Conservation (phyloP, 768 basidiomycete species). For the Paxillus involutus region DNA sequence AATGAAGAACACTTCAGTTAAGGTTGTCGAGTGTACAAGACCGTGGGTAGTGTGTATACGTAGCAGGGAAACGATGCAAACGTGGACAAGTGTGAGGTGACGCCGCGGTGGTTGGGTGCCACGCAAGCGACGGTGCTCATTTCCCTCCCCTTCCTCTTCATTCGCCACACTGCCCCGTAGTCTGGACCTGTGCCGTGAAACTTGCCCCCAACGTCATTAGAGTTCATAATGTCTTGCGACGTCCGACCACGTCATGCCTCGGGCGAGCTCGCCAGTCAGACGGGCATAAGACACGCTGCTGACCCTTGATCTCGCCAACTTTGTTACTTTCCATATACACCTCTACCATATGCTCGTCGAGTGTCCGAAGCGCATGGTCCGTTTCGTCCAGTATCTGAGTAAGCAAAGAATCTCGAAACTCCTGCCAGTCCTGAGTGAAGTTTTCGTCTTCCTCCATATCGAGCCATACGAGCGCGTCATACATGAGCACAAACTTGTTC, state of each 20-base stretch:
- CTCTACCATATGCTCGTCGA: not conserved
- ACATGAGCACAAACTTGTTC: conserved; percentile 10
- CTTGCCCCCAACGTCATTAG: not conserved
- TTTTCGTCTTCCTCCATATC: not conserved
- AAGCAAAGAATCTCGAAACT: not conserved
- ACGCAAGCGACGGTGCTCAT: not conserved
- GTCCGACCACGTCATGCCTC: not conserved
- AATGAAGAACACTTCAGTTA: not conserved
- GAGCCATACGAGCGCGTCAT: conserved; percentile 22
- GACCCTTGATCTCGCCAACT: not conserved
- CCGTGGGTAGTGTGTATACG: no score
- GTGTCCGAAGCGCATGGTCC: not conserved
- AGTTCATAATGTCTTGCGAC: not conserved
- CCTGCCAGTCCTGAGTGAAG: not conserved
- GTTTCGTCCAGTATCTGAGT: not conserved
- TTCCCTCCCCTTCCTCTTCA: no score
- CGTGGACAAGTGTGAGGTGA: not conserved
- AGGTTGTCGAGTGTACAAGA: not conserved
- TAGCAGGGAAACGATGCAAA: no score
- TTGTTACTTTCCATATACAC: not conserved
- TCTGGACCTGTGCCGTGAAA: not conserved
- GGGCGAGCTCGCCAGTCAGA: not conserved
- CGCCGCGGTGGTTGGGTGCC: not conserved
- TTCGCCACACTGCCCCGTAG: not conserved
- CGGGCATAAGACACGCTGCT: not conserved